Conservation (phyloP, 1,139 yeast genomes). For the Arxiozyma slooffiae region DNA sequence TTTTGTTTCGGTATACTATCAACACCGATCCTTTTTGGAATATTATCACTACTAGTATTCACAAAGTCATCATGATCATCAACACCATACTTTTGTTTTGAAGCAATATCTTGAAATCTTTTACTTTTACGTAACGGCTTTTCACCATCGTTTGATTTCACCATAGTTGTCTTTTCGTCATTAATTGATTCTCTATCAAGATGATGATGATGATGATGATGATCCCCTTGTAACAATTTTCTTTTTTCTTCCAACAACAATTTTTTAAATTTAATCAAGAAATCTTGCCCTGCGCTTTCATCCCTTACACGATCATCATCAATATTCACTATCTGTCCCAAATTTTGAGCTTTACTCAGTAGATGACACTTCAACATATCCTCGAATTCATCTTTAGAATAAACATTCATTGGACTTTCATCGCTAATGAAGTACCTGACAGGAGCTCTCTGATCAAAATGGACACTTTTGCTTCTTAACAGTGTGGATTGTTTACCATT, state of each 20-base stretch:
- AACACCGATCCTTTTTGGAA: not conserved
- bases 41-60: not conserved
- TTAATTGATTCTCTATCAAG: not conserved
- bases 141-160: not conserved
- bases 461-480: slow-evolving; percentile 27
- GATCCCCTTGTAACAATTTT: not conserved
- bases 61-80: not conserved
- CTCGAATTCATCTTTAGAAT: slow-evolving; percentile 14
- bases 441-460: slow-evolving; percentile 27
- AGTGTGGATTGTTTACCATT: slow-evolving; percentile 5
- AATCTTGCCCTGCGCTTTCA: not conserved
- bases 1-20: not conserved
- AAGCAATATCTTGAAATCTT: slow-evolving; percentile 10
- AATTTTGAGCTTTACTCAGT: not conserved
- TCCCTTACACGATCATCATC: not conserved
- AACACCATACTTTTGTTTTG: not conserved
- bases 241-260: slow-evolving; percentile 1
- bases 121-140: slow-evolving; percentile 14
- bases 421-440: slow-evolving; percentile 26
- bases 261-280: not conserved
- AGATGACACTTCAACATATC: slow-evolving; percentile 13
- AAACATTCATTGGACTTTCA: slow-evolving; percentile 27
- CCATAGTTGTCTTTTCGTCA: not conserved
- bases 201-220: no score
- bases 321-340: not conserved